Percentiles rank a stretch among this genome's conserved stretches.
phyloP scores from a whole-genome alignment of 371 early-diverging fungal species.

The Chytridiales sp. region DNA sequence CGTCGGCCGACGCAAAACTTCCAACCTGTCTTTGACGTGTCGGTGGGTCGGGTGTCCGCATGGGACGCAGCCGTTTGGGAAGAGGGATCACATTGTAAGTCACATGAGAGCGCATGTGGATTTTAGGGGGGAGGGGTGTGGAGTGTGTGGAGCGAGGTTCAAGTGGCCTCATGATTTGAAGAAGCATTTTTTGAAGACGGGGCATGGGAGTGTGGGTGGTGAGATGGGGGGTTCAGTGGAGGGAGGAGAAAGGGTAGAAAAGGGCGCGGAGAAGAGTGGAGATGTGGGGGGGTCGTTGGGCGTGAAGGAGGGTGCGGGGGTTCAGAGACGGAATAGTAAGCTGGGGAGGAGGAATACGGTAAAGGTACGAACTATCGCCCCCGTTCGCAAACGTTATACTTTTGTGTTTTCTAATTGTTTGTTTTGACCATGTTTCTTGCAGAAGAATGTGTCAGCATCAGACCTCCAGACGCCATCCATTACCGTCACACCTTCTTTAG shows the following conservation, averaged over 20 bases:
- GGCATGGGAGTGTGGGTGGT: neutral
- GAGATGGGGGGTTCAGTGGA: neutral
- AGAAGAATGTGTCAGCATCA: neutral
- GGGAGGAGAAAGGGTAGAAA: neutral
- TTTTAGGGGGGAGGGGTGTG: neutral
- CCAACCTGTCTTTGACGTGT: slow-evolving; percentile 6
- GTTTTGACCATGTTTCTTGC: neutral
- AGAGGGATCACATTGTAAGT: slow-evolving; percentile 11
- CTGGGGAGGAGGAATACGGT: no score
- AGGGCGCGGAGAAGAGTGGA: neutral
- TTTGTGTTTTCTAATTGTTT: no score
- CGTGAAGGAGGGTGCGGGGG: neutral
- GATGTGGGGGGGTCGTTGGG: neutral
- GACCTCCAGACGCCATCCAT: neutral
- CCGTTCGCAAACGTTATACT: no score
- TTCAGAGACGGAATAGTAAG: neutral
- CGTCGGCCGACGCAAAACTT: slow-evolving; percentile 5
- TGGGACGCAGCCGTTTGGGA: slow-evolving; percentile 5
- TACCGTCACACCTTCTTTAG: neutral
- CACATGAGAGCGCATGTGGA: slow-evolving; percentile 6
- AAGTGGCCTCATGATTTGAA: slow-evolving; percentile 16
- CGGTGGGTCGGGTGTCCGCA: slow-evolving; percentile 11
- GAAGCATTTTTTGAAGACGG: slow-evolving; percentile 12
- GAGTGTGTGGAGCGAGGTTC: neutral
- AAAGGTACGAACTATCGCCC: no score